Percentiles rank a stretch among this genome's conserved stretches.
These are phyloP conservation scores for Cyclotella sp. DNA, from an alignment of 108 stramenopile genomes.

Conservation along the genomic window DNA sequence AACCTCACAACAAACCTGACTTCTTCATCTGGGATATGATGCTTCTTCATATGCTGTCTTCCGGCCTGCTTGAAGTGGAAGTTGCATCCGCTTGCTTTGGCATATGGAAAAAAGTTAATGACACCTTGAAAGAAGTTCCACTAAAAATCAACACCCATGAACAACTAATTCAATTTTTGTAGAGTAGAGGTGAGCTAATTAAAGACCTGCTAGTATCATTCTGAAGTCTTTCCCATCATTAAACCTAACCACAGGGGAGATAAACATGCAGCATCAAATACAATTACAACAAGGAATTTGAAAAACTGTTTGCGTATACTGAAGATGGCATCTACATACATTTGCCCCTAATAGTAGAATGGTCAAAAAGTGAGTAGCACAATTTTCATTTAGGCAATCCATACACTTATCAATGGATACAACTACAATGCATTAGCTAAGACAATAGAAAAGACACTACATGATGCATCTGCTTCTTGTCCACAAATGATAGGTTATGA, in stretches of 20 bases:
- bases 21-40: background rate
- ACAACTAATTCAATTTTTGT: background rate
- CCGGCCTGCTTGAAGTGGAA: conserved; percentile 14
- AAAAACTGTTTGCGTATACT: background rate
- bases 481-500: background rate
- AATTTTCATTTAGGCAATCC: background rate
- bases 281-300: conserved; percentile 9
- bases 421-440: too few species aligned
- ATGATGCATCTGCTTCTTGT: too few species aligned
- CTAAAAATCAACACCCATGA: conserved; percentile 1
- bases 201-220: conserved; percentile 6
- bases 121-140: background rate
- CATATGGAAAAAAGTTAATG: background rate
- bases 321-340: conserved; percentile 14
- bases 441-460: too few species aligned
- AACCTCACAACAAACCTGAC: conserved; percentile 1
- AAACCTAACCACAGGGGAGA: background rate
- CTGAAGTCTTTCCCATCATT: background rate
- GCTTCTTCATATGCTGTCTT: background rate
- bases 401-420: too few species aligned
- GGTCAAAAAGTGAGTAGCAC: background rate
- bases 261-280: background rate
- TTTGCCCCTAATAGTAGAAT: background rate
- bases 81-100: conserved; percentile 2
- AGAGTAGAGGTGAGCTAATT: background rate